A percentile compares a stretch with the other conserved stretches of the same genome.
Evolutionary conservation across 2,329 filamentous ascomycete genomes (phyloP).

Genomic region (Sclerotinia subarctica): DNA sequence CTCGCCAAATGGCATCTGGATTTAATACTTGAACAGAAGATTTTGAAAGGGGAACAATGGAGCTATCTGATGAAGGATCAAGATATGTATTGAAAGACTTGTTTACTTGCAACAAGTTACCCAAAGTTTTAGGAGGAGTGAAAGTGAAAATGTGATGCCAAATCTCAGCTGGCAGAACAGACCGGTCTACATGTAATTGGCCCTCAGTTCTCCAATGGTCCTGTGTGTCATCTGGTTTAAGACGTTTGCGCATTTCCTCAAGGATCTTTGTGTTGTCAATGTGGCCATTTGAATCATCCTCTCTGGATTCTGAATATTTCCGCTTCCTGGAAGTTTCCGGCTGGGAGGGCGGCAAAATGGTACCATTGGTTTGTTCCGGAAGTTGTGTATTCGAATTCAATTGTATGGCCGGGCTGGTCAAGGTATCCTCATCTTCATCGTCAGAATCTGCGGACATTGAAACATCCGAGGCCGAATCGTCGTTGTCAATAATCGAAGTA

Average conservation of each 20-base stretch:
- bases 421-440: slow-evolving; percentile 32
- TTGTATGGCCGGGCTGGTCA: slow-evolving; percentile 16
- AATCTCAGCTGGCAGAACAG: slow-evolving; percentile 55
- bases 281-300: slow-evolving; percentile 25
- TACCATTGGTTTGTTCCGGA: slow-evolving; percentile 13
- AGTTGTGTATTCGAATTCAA: slow-evolving; percentile 14
- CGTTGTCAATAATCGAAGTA: slow-evolving; percentile 25
- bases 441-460: slow-evolving; percentile 41
- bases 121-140: slow-evolving; percentile 60
- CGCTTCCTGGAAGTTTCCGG: slow-evolving; percentile 32
- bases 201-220: slow-evolving; percentile 27
- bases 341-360: slow-evolving; percentile 1
- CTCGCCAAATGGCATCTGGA: slow-evolving; percentile 68
- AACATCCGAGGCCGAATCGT: slow-evolving; percentile 39
- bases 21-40: slow-evolving; percentile 42
- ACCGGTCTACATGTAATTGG: slow-evolving; percentile 29
- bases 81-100: slow-evolving; percentile 62
- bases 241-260: slow-evolving; percentile 32
- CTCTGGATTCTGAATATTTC: slow-evolving; percentile 28
- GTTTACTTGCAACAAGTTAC: slow-evolving; percentile 64
- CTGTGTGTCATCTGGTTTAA: slow-evolving; percentile 30
- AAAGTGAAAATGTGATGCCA: slow-evolving; percentile 70
- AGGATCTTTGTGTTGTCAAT: slow-evolving; percentile 20
- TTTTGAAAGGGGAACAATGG: slow-evolving; percentile 40
- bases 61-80: slow-evolving; percentile 45